Conservation (phyloP, 1,139 yeast genomes). For the Pneumocystis sp. region DNA sequence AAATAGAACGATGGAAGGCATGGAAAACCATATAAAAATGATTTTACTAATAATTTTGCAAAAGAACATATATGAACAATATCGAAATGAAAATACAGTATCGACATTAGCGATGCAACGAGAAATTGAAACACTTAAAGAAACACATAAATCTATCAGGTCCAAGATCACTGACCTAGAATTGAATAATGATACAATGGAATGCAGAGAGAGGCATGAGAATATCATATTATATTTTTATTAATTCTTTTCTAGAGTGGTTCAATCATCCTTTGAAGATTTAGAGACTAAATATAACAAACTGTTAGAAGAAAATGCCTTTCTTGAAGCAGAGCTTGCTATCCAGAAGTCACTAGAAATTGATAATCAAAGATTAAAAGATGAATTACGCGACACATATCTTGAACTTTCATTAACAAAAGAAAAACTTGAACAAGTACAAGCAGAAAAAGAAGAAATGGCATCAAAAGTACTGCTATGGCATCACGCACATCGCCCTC, state of each 20-base stretch:
- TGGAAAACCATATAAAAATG: neutral
- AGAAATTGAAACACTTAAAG: slow-evolving; percentile 20
- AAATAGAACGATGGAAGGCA: slow-evolving; percentile 19
- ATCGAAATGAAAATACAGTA: slow-evolving; percentile 20
- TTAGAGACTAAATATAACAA: slow-evolving; percentile 22
- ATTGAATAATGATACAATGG: slow-evolving; percentile 28
- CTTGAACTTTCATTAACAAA: slow-evolving; percentile 22
- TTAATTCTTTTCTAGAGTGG: neutral
- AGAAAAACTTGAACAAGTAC: slow-evolving; percentile 1
- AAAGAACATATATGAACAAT: slow-evolving; percentile 17
- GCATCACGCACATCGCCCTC: neutral
- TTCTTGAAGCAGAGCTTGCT: slow-evolving; percentile 24
- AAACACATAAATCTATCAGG: slow-evolving; percentile 16
- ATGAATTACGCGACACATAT: slow-evolving; percentile 23
- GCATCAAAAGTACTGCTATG: neutral
- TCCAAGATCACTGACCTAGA: slow-evolving; percentile 26
- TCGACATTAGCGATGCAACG: slow-evolving; percentile 20
- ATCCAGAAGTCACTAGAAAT: slow-evolving; percentile 18
- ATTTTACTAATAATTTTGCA: neutral
- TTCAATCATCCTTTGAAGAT: slow-evolving; percentile 20
- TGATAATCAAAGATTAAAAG: slow-evolving; percentile 25
- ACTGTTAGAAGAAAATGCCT: slow-evolving; percentile 23
- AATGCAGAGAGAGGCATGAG: slow-evolving; percentile 21
- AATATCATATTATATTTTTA: neutral
- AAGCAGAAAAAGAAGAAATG: neutral